Conservation (phyloP, 2,329 filamentous ascomycete genomes). For the Periconia macrospinosa region DNA sequence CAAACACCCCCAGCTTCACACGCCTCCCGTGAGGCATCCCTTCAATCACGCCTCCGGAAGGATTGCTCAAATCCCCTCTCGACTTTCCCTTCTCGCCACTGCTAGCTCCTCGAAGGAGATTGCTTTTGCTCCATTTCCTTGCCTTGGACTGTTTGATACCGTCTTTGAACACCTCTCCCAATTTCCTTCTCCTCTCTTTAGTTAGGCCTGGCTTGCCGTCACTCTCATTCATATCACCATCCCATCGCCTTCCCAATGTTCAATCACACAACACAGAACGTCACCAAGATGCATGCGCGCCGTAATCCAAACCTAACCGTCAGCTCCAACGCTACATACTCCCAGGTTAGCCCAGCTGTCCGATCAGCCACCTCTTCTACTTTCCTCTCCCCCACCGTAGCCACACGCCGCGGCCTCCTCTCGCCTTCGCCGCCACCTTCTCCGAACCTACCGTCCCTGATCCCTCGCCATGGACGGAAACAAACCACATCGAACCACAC, state of each 20-base stretch:
- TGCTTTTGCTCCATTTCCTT: conserved; percentile 7
- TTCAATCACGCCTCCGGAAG: conserved; percentile 11
- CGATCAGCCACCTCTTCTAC: conserved; percentile 37
- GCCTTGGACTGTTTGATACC: too few species aligned
- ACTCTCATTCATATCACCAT: conserved; percentile 1
- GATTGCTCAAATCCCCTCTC: not conserved
- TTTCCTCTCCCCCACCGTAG: conserved; percentile 39
- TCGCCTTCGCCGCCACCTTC: conserved; percentile 71
- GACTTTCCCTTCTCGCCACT: not conserved
- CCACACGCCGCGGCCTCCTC: conserved; percentile 58
- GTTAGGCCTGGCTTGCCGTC: conserved; percentile 3
- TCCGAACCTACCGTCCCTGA: conserved; percentile 68
- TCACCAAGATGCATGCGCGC: conserved; percentile 49
- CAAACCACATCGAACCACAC: conserved; percentile 57
- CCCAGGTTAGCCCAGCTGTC: conserved; percentile 30
- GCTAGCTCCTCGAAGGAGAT: conserved; percentile 31
- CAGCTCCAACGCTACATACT: conserved; percentile 43
- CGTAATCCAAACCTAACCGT: conserved; percentile 52
- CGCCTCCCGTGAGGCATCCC: not conserved
- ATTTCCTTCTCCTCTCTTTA: conserved; percentile 14
- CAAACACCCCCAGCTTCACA: not conserved
- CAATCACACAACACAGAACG: conserved; percentile 37
- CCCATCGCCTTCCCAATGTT: conserved; percentile 25
- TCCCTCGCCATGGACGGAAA: conserved; percentile 67
- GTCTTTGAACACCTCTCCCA: too few species aligned